phyloP scores from a whole-genome alignment of 1,284 basidiomycete genomes.

The Abortiporus biennis region DNA sequence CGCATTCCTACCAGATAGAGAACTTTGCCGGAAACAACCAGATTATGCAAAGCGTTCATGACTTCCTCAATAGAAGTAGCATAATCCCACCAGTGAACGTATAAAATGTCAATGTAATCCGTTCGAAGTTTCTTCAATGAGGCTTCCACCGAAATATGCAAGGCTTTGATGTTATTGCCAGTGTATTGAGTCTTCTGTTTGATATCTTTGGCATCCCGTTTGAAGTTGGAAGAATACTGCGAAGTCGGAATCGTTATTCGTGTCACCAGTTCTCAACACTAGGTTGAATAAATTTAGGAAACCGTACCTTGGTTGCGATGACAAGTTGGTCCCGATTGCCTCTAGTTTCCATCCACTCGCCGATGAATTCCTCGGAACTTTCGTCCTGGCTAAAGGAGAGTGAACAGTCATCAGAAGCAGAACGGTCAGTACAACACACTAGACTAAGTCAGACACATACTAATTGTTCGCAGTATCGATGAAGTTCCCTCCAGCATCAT shows the following conservation, averaged over 20 bases:
- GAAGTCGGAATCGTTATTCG: too few species aligned
- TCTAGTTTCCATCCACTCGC: constrained; percentile 14
- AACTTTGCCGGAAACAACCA: too few species aligned
- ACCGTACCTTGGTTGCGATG: constrained; percentile 11
- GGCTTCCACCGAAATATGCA: constrained; percentile 5
- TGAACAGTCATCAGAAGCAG: neutral
- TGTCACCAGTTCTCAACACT: too few species aligned
- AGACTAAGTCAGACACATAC: constrained; percentile 11
- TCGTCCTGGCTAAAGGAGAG: constrained; percentile 9
- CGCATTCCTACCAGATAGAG: constrained; percentile 30
- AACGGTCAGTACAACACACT: neutral
- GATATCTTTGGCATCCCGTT: constrained; percentile 14
- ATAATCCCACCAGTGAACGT: too few species aligned
- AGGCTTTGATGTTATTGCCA: constrained; percentile 25
- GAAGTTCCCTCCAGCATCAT: too few species aligned
- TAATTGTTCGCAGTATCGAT: too few species aligned
- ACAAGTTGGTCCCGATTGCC: constrained; percentile 12
- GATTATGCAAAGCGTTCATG: too few species aligned
- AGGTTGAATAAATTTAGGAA: too few species aligned
- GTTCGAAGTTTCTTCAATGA: constrained; percentile 33
- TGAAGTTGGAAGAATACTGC: constrained; percentile 27
- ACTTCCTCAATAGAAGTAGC: constrained; percentile 39
- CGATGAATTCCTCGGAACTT: too few species aligned
- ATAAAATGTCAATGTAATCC: too few species aligned
- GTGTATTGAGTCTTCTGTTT: constrained; percentile 23